Conservation (phyloP, 2,329 filamentous ascomycete genomes). For the Fusarium sororula region DNA sequence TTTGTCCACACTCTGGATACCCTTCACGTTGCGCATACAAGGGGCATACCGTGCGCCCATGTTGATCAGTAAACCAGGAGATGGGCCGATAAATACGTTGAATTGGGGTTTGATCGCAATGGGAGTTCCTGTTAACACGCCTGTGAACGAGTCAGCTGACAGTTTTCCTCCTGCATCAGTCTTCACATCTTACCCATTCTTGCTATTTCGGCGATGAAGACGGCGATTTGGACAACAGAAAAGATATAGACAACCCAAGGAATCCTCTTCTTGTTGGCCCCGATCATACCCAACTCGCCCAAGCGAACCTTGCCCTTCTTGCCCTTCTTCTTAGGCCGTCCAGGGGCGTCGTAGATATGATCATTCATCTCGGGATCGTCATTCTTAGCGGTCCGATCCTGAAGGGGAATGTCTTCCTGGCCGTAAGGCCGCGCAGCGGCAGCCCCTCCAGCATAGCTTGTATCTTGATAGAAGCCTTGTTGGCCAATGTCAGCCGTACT, state of each 20-base stretch:
- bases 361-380: constrained; percentile 58
- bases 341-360: constrained; percentile 69
- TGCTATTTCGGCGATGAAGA: constrained; percentile 90
- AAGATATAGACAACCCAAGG: constrained; percentile 88
- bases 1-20: constrained; percentile 64
- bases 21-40: constrained; percentile 88
- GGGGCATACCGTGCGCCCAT: constrained; percentile 94
- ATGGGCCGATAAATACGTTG: constrained; percentile 98
- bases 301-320: constrained; percentile 60
- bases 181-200: constrained; percentile 73
- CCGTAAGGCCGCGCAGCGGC: constrained; percentile 51
- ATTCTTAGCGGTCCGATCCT: constrained; percentile 57
- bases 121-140: constrained; percentile 77
- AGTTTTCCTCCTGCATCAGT: not conserved
- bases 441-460: constrained; percentile 63
- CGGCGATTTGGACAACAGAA: constrained; percentile 77
- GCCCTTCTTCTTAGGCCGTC: constrained; percentile 43
- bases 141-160: constrained; percentile 53
- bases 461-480: constrained; percentile 59
- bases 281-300: constrained; percentile 68
- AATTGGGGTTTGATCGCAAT: constrained; percentile 85
- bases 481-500: constrained; percentile 53
- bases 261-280: constrained; percentile 63
- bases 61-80: constrained; percentile 88
- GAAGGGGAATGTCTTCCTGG: constrained; percentile 66